Evolutionary conservation across 805 yeast genomes (phyloP).

Genomic region (Sugiyamaella valdiviana): DNA sequence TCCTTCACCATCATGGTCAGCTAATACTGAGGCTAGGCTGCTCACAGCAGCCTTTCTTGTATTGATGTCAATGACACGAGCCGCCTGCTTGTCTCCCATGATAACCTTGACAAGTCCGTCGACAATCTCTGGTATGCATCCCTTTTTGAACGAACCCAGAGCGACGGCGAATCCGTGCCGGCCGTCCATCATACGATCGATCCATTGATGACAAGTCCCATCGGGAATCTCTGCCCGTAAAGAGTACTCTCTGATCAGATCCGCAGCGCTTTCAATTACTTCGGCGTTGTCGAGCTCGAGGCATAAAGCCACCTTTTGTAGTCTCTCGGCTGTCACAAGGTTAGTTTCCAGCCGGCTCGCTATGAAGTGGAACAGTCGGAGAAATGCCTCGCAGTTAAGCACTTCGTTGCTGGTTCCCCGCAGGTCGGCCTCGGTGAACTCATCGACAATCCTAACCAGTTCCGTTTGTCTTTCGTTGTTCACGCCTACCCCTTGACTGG

Average conservation of each 20-base stretch:
- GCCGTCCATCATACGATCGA: not conserved
- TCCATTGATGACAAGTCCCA: not conserved
- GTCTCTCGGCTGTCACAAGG: not conserved
- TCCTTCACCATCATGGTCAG: not conserved
- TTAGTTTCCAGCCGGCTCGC: not conserved
- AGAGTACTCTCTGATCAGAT: not conserved
- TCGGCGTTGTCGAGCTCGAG: not conserved
- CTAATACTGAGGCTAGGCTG: not conserved
- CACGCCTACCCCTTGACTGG: not conserved
- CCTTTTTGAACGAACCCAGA: not conserved
- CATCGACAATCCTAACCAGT: constrained; percentile 2
- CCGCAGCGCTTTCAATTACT: not conserved
- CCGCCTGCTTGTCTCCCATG: not conserved
- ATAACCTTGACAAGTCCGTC: not conserved
- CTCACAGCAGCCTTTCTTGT: constrained; percentile 6
- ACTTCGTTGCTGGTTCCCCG: constrained; percentile 8
- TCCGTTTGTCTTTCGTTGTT: not conserved
- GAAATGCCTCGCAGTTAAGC: constrained; percentile 36
- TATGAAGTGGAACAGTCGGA: constrained; percentile 22
- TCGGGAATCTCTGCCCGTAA: not conserved
- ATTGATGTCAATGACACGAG: not conserved
- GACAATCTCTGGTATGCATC: not conserved
- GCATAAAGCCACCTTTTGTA: not conserved
- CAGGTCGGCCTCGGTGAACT: constrained; percentile 10
- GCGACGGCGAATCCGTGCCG: constrained; percentile 3